phyloP scores from a whole-genome alignment of 148 eudicot species.

The Linanthus parryae region DNA sequence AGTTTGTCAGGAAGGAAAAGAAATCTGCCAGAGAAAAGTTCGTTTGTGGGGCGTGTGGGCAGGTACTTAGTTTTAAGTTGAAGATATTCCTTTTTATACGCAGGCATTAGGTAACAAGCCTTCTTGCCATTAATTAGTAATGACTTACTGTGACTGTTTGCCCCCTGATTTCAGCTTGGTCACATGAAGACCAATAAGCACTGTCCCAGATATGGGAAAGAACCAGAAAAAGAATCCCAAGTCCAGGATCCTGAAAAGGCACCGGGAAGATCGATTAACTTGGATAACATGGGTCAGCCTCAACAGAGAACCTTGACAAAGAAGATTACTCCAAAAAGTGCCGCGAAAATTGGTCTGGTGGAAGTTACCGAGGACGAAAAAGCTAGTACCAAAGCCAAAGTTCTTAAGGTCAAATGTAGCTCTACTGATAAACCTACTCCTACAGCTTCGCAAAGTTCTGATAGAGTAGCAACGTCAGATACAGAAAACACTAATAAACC shows the following conservation, averaged over 20 bases:
- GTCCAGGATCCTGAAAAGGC: conserved; percentile 52
- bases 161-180: conserved; percentile 53
- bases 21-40: conserved; percentile 95
- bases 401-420: conserved; percentile 77
- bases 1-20: conserved; percentile 73
- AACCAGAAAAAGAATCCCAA: conserved; percentile 50
- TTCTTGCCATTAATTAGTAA: not conserved
- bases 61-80: conserved; percentile 43
- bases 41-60: conserved; percentile 96
- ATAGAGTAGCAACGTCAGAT: conserved; percentile 51
- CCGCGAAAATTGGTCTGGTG: conserved; percentile 23
- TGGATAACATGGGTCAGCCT: conserved; percentile 31
- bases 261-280: conserved; percentile 29
- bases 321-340: conserved; percentile 33
- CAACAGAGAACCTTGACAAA: conserved; percentile 27
- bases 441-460: conserved; percentile 41
- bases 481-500: conserved; percentile 50
- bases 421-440: conserved; percentile 45
- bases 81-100: not conserved
- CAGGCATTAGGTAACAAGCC: no score
- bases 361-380: conserved; percentile 65
- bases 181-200: conserved; percentile 96
- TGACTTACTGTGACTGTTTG: conserved; percentile 2
- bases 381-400: conserved; percentile 55
- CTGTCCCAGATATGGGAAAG: conserved; percentile 87